Percentiles rank a stretch among this genome's conserved stretches.
Conservation (phyloP, 2,329 filamentous ascomycete genomes). For the Epichloe aotearoae region DNA sequence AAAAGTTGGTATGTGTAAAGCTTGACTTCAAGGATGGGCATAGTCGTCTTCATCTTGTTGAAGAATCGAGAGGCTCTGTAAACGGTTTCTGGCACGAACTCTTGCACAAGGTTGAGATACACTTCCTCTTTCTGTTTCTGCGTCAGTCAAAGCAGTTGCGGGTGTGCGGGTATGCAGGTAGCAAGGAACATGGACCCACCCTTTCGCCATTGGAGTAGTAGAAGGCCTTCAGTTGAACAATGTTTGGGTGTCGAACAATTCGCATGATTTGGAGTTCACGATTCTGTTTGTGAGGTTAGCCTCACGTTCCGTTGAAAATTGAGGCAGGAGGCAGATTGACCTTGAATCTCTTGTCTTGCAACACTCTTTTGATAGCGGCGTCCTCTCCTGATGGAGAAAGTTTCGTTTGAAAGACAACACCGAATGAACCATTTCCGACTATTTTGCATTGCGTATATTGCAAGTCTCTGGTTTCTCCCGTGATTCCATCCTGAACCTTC, state of each 20-base stretch:
- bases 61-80: conserved; percentile 97
- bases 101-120: conserved; percentile 94
- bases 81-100: conserved; percentile 96
- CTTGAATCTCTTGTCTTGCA: conserved; percentile 99
- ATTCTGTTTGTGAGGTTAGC: conserved; percentile 46
- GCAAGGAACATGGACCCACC: conserved; percentile 37
- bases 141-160: background rate
- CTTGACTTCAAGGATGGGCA: conserved; percentile 98
- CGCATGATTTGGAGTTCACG: conserved; percentile 99
- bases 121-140: conserved; percentile 78
- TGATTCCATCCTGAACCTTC: conserved; percentile 96
- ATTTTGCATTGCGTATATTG: conserved; percentile 99
- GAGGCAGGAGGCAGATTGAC: conserved; percentile 31
- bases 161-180: background rate
- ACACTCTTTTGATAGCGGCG: conserved; percentile 95
- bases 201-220: conserved; percentile 99
- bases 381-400: conserved; percentile 95
- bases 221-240: conserved; percentile 97
- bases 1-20: conserved; percentile 99
- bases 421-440: conserved; percentile 96
- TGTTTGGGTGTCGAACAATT: conserved; percentile 96
- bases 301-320: background rate
- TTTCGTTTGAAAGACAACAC: conserved; percentile 98
- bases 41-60: conserved; percentile 99
- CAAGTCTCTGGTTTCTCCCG: conserved; percentile 90